Base-by-base conservation (phyloP, 225 moss, liverwort and hornwort species). In the Rhytidiadelphus loreus region DNA sequence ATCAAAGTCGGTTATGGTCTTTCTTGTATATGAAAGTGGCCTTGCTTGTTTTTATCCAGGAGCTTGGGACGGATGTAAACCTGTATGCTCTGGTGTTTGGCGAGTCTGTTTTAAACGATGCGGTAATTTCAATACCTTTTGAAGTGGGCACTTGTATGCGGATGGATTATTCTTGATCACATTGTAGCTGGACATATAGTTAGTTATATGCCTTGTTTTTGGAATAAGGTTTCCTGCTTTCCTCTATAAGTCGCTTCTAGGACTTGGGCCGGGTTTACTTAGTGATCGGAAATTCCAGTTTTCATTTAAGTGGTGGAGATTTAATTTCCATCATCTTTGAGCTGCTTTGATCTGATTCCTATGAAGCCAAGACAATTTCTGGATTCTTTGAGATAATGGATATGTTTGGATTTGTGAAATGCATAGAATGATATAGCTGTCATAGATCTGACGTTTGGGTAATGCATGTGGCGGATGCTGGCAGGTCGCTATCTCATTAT, bases 11-110 rank as follows among this genome's bases (percentile, higher is more conserved):
- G 57, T 56, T 73, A 69, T 84, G 65, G 29, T 85, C 74, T 71
- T 64, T 43, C 64, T 33, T 56, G 77, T 72, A n/a, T 77, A 58
- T 77, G 13, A 59, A 44, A 60, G 35, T 73, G 76, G 21, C 50
- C 63, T 84, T 83, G 58, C n/a, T 88, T 79, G 65, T 68, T 77
- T 75, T 64, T 88, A 44, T 90, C 24, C 91, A 96, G 96, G 99
- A 99, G 91, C 96, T 99, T 85, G 99, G 99, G 85, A 94, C 95
- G 77, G 99, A 99, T 91, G 96, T 94, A 63, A 99, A 99, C 89
- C 96, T 99, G 61, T 99, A 99, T 84, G 99, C 99, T 37, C 92
- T 99, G 74, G 99, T 99, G 39, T 99, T 99, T 82, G 99, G 99
- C 87, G 99, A 99, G 92, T 99, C 99, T 63, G 99, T 99, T 63